Evolutionary conservation across 345 rosid species (phyloP).

Genomic region (Dovyalis caffra): DNA sequence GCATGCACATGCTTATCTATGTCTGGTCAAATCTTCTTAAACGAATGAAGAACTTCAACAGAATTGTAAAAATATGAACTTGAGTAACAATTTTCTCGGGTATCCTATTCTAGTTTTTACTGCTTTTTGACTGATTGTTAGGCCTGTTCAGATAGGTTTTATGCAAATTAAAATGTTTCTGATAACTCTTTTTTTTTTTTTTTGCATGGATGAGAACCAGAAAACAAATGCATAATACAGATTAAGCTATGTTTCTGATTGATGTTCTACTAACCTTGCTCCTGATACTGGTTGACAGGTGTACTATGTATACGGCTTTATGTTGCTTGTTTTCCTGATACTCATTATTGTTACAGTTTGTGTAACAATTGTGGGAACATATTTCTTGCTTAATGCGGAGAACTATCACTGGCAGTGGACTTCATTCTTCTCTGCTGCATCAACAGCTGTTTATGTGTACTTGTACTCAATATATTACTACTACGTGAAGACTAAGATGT

Average conservation of each 20-base stretch:
- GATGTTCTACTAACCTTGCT: background rate
- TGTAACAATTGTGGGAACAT: conserved; percentile 90
- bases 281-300: conserved; percentile 48
- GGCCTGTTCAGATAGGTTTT: background rate
- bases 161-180: background rate
- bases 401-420: conserved; percentile 99
- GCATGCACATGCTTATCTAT: background rate
- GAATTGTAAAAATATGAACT: background rate
- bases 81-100: background rate
- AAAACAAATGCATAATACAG: background rate
- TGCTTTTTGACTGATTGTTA: background rate
- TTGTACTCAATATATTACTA: conserved; percentile 89
- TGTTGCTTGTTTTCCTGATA: conserved; percentile 84
- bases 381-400: conserved; percentile 91
- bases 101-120: background rate
- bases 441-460: conserved; percentile 89
- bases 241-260: background rate
- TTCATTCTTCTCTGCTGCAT: conserved; percentile 90
- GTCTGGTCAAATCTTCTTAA: background rate
- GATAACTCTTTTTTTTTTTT: background rate
- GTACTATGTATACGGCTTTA: conserved; percentile 90
- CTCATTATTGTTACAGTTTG: conserved; percentile 85
- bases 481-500: conserved; percentile 91
- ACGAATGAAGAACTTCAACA: background rate
- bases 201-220: background rate